These are phyloP conservation scores for Suillus spraguei DNA, from an alignment of 768 basidiomycete genomes.

Conservation along the genomic window DNA sequence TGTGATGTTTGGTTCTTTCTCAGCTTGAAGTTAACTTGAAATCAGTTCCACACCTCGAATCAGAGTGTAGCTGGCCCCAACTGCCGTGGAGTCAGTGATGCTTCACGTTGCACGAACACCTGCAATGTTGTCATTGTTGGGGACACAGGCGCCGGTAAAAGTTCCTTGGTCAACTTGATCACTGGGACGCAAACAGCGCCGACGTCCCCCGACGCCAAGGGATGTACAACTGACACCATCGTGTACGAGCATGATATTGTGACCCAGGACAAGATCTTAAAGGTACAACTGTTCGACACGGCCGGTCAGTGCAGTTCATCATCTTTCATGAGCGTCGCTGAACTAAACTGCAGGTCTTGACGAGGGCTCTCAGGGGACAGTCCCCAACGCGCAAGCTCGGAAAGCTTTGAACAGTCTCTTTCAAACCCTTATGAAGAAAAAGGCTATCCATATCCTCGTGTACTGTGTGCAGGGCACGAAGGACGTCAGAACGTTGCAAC, in stretches of 20 bases:
- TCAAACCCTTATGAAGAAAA: constrained; percentile 3
- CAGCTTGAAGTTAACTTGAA: background rate
- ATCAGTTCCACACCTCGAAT: background rate
- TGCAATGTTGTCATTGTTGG: background rate
- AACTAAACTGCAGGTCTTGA: background rate
- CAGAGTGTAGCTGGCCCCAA: background rate
- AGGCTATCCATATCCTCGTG: constrained; percentile 23
- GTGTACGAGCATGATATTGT: background rate
- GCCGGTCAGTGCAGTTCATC: background rate
- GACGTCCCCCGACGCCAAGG: background rate
- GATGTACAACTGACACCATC: constrained; percentile 9
- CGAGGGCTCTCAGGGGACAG: background rate
- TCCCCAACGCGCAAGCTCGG: background rate
- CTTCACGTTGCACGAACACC: too few species aligned
- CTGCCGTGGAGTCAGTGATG: background rate
- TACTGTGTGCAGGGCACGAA: too few species aligned
- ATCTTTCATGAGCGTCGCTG: background rate
- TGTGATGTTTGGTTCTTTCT: background rate
- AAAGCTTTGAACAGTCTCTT: background rate
- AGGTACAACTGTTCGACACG: background rate
- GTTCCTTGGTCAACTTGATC: too few species aligned
- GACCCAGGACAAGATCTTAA: background rate
- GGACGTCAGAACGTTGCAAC: constrained; percentile 34
- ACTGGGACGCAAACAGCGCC: too few species aligned
- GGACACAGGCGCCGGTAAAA: background rate